Evolutionary conservation across 352 stramenopile genomes (phyloP).

Genomic region (Phytophthora lateralis): DNA sequence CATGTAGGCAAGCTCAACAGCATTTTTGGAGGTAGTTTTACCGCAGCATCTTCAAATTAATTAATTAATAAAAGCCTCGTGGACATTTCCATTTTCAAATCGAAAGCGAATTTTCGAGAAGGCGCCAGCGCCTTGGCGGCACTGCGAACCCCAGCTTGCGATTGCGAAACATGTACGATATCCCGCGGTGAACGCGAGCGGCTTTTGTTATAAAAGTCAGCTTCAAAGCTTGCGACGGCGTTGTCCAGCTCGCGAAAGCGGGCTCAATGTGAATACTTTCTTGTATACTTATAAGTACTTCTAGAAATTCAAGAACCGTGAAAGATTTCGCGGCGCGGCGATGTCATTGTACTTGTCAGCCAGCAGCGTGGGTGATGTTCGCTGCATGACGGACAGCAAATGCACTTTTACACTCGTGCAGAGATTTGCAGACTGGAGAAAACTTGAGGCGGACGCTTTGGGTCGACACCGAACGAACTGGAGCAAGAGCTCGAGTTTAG

Average conservation of each 20-base stretch:
- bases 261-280: background rate
- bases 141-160: background rate
- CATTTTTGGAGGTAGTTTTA: background rate
- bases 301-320: no score
- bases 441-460: background rate
- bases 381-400: background rate
- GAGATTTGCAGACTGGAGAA: background rate
- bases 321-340: no score
- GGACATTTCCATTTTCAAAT: constrained; percentile 10
- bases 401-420: background rate
- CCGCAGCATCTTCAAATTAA: background rate
- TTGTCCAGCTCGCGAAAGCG: no score
- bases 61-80: background rate
- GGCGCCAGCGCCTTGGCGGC: background rate
- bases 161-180: background rate
- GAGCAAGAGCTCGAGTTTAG: no score
- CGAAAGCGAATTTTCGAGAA: constrained; percentile 18
- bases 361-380: no score
- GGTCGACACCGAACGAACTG: no score
- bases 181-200: no score
- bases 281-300: no score
- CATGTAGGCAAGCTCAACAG: background rate
- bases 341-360: no score
- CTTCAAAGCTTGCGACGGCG: background rate
- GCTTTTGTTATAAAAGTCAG: background rate